Evolutionary conservation across 306 rosid genomes (phyloP).

Genomic region (Carpinus fangiana): DNA sequence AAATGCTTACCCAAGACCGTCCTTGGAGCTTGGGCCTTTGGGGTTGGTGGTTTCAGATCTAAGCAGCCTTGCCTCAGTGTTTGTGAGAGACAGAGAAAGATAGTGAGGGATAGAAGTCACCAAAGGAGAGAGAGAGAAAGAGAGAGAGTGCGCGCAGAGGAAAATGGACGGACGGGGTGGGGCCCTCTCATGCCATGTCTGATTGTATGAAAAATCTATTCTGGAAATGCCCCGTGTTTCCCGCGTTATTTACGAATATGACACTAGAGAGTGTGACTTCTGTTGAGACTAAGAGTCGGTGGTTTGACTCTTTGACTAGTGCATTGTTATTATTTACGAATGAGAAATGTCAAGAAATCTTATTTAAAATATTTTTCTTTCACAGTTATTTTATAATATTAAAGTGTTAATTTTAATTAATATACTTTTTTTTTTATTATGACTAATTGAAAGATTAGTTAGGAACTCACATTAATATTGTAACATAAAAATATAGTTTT

Average conservation of each 20-base stretch:
- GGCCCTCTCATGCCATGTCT: conserved; percentile 7
- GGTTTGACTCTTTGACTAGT: conserved; percentile 3
- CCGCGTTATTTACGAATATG: conserved; percentile 24
- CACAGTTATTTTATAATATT: no score
- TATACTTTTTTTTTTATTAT: no score
- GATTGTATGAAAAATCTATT: neutral
- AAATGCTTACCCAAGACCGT: conserved; percentile 39
- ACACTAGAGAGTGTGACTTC: conserved; percentile 1
- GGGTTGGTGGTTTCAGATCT: conserved; percentile 44
- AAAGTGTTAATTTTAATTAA: no score
- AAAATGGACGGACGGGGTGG: conserved; percentile 6
- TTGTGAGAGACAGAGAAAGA: conserved; percentile 2
- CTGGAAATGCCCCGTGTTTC: conserved; percentile 2
- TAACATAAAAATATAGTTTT: no score
- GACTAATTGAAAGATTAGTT: no score
- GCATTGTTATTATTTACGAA: neutral
- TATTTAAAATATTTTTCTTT: no score
- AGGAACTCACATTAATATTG: no score
- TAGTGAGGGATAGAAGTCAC: neutral
- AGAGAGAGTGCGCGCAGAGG: neutral
- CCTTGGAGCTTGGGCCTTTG: conserved; percentile 4
- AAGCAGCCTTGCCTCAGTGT: conserved; percentile 15
- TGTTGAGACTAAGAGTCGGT: neutral
- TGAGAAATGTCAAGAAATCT: no score
- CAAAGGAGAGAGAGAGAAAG: neutral